These are phyloP conservation scores for Mortierella sp. DNA, from an alignment of 371 early-diverging fungal species.

Conservation along the genomic window DNA sequence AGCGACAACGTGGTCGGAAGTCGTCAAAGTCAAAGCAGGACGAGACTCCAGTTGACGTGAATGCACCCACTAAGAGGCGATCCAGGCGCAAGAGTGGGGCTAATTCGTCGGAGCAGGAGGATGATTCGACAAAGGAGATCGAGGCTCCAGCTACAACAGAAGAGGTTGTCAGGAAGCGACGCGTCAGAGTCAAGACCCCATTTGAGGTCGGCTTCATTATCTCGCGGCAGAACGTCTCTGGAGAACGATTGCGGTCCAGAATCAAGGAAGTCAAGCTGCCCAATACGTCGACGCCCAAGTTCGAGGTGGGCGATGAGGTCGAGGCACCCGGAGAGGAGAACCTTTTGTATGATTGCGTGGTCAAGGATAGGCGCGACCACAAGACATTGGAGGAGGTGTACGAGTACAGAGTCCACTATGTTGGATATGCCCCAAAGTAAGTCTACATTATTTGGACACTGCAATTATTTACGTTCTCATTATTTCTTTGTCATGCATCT, in stretches of 20 bases:
- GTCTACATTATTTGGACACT: not conserved
- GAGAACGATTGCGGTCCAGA: not conserved
- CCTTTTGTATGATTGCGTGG: constrained; percentile 5
- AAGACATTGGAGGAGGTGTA: constrained; percentile 17
- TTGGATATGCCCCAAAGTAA: constrained; percentile 24
- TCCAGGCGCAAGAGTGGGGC: not conserved
- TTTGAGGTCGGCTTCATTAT: not conserved
- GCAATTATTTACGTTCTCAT: not conserved
- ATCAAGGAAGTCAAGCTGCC: constrained; percentile 5
- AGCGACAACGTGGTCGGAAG: not conserved
- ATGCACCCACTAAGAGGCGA: not conserved
- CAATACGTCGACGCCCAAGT: constrained; percentile 21
- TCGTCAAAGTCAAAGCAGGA: not conserved
- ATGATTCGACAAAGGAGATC: not conserved
- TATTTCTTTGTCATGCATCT: not conserved
- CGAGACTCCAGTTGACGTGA: not conserved
- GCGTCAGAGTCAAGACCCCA: not conserved
- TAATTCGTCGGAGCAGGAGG: not conserved
- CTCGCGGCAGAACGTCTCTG: not conserved
- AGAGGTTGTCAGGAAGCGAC: not conserved
- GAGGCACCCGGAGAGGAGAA: constrained; percentile 25
- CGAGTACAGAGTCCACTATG: constrained; percentile 31
- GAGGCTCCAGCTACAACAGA: not conserved
- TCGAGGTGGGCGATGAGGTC: constrained; percentile 22
- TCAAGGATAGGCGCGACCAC: constrained; percentile 20